These are phyloP conservation scores for Aureobasidium sp. DNA, from an alignment of 2,329 filamentous ascomycete genomes.

Conservation along the genomic window DNA sequence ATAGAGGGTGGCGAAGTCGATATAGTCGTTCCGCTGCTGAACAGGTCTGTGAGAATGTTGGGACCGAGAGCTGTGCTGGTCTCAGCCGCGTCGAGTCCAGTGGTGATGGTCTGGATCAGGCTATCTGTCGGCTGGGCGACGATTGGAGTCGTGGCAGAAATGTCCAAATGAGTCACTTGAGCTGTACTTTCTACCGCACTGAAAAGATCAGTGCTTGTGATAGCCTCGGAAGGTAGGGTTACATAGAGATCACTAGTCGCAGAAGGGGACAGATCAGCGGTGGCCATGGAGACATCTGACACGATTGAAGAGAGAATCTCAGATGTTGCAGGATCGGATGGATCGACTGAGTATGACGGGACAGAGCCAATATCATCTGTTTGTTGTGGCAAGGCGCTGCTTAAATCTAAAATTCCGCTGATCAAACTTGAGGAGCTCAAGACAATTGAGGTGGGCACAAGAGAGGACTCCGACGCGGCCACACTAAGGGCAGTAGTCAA, in stretches of 20 bases:
- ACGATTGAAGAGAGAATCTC: background rate
- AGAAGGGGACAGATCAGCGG: background rate
- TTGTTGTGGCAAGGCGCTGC: background rate
- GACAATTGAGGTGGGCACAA: background rate
- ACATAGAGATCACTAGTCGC: background rate
- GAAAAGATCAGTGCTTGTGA: background rate
- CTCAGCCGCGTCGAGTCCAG: background rate
- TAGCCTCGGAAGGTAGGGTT: background rate
- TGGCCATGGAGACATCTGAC: background rate
- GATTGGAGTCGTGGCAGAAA: background rate
- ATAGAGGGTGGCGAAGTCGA: background rate
- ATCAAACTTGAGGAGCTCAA: background rate
- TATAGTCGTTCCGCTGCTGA: background rate
- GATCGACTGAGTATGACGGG: background rate
- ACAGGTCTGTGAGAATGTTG: background rate
- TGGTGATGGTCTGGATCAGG: background rate
- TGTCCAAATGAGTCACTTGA: background rate
- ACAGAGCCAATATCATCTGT: background rate
- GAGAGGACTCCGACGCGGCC: background rate
- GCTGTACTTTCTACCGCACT: background rate
- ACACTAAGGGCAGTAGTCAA: background rate
- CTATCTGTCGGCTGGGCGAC: background rate
- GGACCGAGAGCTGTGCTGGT: background rate
- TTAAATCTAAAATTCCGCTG: background rate
- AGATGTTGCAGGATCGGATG: background rate